A percentile compares a stretch with the other conserved stretches of the same genome.
Conservation (phyloP, 2,329 filamentous ascomycete genomes). For the Colletotrichum camelliae region DNA sequence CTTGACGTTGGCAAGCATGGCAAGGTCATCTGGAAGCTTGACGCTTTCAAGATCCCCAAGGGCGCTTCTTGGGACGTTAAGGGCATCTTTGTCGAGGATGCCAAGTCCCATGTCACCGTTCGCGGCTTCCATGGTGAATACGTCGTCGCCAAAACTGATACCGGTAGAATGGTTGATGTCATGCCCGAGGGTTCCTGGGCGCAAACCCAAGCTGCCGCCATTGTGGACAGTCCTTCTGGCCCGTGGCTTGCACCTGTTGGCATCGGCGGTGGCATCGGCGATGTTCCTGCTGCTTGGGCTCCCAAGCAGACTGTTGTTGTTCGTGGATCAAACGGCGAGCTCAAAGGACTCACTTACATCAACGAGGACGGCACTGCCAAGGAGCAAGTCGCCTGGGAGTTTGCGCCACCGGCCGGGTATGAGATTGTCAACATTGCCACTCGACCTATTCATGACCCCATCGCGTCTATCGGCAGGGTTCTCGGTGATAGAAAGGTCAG, state of each 20-base stretch:
- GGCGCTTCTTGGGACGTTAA: conserved; percentile 69
- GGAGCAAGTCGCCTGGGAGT: conserved; percentile 71
- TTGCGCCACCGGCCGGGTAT: conserved; percentile 70
- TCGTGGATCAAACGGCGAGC: conserved; percentile 49
- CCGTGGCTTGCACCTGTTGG: conserved; percentile 61
- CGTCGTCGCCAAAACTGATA: conserved; percentile 58
- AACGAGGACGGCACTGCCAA: conserved; percentile 43
- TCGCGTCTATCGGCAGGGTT: conserved; percentile 94
- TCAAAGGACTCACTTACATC: conserved; percentile 62
- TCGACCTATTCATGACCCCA: conserved; percentile 78
- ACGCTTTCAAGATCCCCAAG: conserved; percentile 62
- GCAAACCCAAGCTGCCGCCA: conserved; percentile 44
- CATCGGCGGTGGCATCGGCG: conserved; percentile 51
- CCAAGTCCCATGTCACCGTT: conserved; percentile 60
- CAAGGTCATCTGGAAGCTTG: conserved; percentile 75
- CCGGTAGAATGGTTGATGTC: conserved; percentile 55
- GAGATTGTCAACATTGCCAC: conserved; percentile 72
- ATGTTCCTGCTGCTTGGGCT: conserved; percentile 49
- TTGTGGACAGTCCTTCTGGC: conserved; percentile 58
- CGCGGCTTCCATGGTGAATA: conserved; percentile 67
- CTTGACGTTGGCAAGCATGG: conserved; percentile 80
- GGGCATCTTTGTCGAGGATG: conserved; percentile 68
- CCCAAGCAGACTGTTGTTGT: conserved; percentile 62
- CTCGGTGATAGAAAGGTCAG: conserved; percentile 90
- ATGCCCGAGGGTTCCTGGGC: conserved; percentile 44